Conservation (phyloP, 257 asterid genomes). For the Jacaranda copaia region DNA sequence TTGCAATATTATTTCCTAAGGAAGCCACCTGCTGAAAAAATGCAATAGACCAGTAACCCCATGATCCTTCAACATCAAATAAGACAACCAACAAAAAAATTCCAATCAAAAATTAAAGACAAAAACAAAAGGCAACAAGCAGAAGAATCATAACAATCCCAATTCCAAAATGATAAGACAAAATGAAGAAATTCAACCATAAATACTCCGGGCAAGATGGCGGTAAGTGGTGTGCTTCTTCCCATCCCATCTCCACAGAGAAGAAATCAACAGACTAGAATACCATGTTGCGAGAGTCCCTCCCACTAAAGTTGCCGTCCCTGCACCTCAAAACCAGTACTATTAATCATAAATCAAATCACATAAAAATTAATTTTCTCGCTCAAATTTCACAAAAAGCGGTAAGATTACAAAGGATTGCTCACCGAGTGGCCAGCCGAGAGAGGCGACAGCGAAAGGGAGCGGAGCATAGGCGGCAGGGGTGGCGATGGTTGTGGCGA, state of each 20-base stretch:
- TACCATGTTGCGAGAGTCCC: constrained; percentile 68
- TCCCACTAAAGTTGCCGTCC: constrained; percentile 54
- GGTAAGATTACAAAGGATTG: not conserved
- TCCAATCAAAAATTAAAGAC: not conserved
- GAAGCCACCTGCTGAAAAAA: constrained; percentile 78
- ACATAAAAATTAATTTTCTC: not conserved
- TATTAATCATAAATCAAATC: too few species aligned
- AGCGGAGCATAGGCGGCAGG: constrained; percentile 81
- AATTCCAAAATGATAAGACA: not conserved
- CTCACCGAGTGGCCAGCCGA: constrained; percentile 68
- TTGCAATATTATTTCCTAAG: constrained; percentile 66
- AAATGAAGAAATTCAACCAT: constrained; percentile 38
- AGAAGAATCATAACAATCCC: not conserved
- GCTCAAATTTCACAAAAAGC: not conserved
- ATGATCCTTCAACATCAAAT: constrained; percentile 55
- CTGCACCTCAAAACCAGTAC: constrained; percentile 24
- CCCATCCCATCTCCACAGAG: constrained; percentile 76
- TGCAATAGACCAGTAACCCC: constrained; percentile 80
- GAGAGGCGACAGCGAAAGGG: constrained; percentile 73
- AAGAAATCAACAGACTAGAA: constrained; percentile 65
- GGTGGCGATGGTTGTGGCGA: constrained; percentile 76
- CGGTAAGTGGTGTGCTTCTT: constrained; percentile 59
- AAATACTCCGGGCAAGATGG: constrained; percentile 62
- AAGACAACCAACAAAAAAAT: constrained; percentile 19
- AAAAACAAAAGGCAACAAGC: not conserved